Percentiles rank a stretch among this genome's conserved stretches.
Conservation (phyloP, 768 basidiomycete genomes). For the Lactarius indigo region DNA sequence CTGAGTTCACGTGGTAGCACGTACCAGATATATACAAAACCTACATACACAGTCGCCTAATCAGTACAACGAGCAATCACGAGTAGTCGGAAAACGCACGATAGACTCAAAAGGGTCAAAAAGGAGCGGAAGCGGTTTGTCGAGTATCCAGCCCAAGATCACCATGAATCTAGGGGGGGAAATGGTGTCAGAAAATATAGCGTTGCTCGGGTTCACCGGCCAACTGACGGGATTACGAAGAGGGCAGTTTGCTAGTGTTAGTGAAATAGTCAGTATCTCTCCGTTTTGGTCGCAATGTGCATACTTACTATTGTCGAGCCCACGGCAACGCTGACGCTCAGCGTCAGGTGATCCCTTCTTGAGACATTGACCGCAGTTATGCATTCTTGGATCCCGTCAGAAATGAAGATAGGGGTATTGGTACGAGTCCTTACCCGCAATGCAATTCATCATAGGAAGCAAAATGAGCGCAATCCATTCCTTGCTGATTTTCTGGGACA, state of each 20-base stretch:
- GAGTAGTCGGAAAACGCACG: conserved; percentile 27
- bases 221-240: conserved; percentile 58
- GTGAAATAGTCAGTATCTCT: conserved; percentile 2
- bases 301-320: conserved; percentile 67
- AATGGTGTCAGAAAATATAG: not conserved
- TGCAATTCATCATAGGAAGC: conserved; percentile 77
- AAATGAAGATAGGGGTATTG: not conserved
- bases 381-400: conserved; percentile 52
- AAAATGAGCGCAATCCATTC: conserved; percentile 90
- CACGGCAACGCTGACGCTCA: conserved; percentile 82
- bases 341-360: conserved; percentile 74
- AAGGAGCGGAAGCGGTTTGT: conserved; percentile 73
- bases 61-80: not conserved
- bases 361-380: conserved; percentile 90
- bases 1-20: not conserved
- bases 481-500: conserved; percentile 67
- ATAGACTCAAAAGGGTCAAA: conserved; percentile 86
- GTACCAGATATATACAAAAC: conserved; percentile 47
- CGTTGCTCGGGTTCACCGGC: not conserved
- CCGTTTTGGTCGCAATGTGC: not conserved
- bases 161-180: conserved; percentile 57
- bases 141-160: conserved; percentile 74
- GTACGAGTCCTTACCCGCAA: conserved; percentile 52
- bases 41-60: conserved; percentile 1
- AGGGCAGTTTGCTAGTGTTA: conserved; percentile 62